Conservation (phyloP, 2,329 filamentous ascomycete genomes). For the Ceratocystis huliohia region DNA sequence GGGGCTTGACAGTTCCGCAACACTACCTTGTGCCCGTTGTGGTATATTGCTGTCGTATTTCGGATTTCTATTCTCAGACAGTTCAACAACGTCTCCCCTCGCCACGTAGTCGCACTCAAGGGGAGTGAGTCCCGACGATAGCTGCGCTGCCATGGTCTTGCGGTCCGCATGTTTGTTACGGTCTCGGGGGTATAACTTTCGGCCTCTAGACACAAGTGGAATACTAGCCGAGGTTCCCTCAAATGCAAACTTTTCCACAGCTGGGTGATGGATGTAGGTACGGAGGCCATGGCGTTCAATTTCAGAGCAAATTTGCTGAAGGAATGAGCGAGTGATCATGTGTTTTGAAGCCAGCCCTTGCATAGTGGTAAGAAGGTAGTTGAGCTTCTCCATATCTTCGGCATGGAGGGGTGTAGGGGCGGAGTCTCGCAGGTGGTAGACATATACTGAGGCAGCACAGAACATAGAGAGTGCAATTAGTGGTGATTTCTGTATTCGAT, state of each 20-base stretch:
- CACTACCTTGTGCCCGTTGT: slow-evolving; percentile 13
- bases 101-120: slow-evolving; percentile 3
- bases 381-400: slow-evolving; percentile 40
- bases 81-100: slow-evolving; percentile 8
- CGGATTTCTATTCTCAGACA: slow-evolving; percentile 14
- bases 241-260: slow-evolving; percentile 28
- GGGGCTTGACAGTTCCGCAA: slow-evolving; percentile 16
- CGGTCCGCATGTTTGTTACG: neutral
- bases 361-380: slow-evolving; percentile 69
- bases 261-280: slow-evolving; percentile 29
- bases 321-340: slow-evolving; percentile 65
- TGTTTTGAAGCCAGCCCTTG: slow-evolving; percentile 61
- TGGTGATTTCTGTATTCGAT: slow-evolving; percentile 30
- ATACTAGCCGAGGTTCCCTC: slow-evolving; percentile 30
- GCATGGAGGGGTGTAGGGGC: slow-evolving; percentile 46
- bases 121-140: slow-evolving; percentile 8
- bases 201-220: slow-evolving; percentile 33
- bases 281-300: slow-evolving; percentile 44
- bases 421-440: slow-evolving; percentile 60
- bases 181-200: slow-evolving; percentile 9
- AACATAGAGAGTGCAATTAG: slow-evolving; percentile 76
- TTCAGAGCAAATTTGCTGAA: slow-evolving; percentile 76
- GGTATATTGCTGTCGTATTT: slow-evolving; percentile 16
- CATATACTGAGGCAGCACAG: slow-evolving; percentile 69
- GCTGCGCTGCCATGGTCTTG: neutral